A percentile compares a stretch with the other conserved stretches of the same genome.
Evolutionary conservation across 2,329 filamentous ascomycete species (phyloP).

Genomic region (Aphanocladium album): DNA sequence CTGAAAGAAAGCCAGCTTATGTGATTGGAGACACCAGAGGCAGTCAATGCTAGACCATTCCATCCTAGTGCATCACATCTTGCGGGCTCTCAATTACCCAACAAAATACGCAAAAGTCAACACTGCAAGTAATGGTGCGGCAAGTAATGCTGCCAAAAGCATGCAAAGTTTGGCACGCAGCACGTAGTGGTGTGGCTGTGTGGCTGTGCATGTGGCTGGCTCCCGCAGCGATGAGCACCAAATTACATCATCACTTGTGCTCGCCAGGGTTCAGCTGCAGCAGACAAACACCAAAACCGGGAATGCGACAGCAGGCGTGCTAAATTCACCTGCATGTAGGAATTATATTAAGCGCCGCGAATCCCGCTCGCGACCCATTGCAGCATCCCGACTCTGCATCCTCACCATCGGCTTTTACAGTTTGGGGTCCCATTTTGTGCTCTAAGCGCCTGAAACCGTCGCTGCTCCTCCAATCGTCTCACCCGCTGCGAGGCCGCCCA

Average conservation of each 20-base stretch:
- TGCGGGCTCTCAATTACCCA: too few species aligned
- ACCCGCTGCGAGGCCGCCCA: background rate
- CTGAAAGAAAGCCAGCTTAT: too few species aligned
- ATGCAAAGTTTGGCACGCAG: too few species aligned
- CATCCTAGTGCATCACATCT: too few species aligned
- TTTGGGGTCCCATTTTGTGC: background rate
- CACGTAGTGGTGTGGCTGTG: too few species aligned
- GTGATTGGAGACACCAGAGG: too few species aligned
- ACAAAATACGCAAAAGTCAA: too few species aligned
- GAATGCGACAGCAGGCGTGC: background rate
- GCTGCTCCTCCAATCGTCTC: slow-evolving; percentile 3
- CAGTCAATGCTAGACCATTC: too few species aligned
- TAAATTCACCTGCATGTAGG: background rate
- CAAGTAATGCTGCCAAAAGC: too few species aligned
- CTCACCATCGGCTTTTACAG: slow-evolving; percentile 1
- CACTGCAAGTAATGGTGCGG: too few species aligned
- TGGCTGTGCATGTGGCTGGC: slow-evolving; percentile 4
- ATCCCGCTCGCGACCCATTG: background rate
- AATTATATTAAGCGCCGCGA: slow-evolving; percentile 1
- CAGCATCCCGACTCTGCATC: background rate
- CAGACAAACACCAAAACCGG: background rate
- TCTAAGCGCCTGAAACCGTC: slow-evolving; percentile 11
- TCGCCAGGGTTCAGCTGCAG: background rate
- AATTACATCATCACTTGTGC: slow-evolving; percentile 12
- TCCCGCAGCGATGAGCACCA: background rate